A percentile compares a stretch with the other conserved stretches of the same genome.
Evolutionary conservation across 148 eudicot species (phyloP).

Genomic region (Talinum fruticosum): DNA sequence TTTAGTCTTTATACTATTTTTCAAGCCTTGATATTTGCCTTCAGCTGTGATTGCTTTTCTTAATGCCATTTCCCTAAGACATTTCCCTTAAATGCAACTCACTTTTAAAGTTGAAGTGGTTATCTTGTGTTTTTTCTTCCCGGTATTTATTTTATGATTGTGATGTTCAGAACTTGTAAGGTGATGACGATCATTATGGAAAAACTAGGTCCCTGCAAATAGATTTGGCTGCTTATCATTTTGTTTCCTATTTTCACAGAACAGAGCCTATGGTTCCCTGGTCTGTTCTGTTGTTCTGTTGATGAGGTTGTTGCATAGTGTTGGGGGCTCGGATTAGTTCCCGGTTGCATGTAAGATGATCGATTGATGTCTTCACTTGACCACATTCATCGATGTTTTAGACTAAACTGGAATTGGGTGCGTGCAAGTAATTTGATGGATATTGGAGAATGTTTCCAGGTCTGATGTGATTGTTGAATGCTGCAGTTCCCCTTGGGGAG

Average conservation of each 20-base stretch:
- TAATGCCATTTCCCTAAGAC: not conserved
- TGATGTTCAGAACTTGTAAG: no score
- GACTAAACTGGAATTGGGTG: not conserved
- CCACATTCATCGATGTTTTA: not conserved
- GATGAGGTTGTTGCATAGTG: not conserved
- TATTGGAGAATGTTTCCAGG: not conserved
- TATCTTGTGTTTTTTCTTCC: no score
- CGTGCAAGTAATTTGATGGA: not conserved
- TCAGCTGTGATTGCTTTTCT: not conserved
- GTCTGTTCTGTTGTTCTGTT: not conserved
- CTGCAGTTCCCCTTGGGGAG: no score
- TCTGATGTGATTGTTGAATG: no score
- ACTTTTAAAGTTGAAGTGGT: not conserved
- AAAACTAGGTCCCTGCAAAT: no score
- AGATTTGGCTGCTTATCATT: not conserved
- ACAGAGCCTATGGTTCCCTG: not conserved
- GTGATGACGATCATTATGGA: no score
- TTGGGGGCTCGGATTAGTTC: not conserved
- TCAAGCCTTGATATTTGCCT: no score
- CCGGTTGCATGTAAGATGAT: not conserved
- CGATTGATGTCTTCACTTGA: not conserved
- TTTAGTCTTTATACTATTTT: no score
- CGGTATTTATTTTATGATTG: no score
- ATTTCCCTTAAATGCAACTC: not conserved
- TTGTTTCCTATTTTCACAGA: not conserved